phyloP scores from a whole-genome alignment of 225 moss, liverwort and hornwort genomes.

The Climacium dendroides region DNA sequence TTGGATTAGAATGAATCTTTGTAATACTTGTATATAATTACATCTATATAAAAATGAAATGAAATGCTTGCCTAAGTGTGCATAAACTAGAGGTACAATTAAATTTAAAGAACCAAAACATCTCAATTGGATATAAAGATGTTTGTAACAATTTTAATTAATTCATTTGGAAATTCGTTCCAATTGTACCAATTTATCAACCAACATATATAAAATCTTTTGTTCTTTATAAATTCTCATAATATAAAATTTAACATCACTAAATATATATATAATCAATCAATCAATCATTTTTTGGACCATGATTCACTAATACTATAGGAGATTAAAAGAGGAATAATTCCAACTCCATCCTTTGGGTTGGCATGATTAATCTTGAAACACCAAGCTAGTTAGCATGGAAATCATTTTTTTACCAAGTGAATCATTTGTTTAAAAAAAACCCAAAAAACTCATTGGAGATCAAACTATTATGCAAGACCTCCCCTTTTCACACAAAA shows the following conservation, averaged over 20 bases:
- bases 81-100: no score
- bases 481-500: no score
- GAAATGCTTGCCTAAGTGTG: background rate
- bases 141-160: background rate
- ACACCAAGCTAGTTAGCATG: fast-evolving
- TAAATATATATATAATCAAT: background rate
- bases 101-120: background rate
- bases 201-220: background rate
- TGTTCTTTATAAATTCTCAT: background rate
- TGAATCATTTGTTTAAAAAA: background rate
- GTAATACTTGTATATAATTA: background rate
- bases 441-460: background rate
- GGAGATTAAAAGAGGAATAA: fast-evolving
- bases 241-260: background rate
- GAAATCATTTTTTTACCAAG: background rate
- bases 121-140: fast-evolving
- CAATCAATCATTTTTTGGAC: background rate
- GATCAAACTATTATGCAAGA: background rate
- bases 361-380: background rate
- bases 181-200: background rate
- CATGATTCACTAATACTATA: background rate
- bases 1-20: background rate
- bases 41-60: background rate
- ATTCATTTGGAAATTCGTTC: background rate
- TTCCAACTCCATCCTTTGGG: background rate